Conservation (phyloP, 2,329 filamentous ascomycete genomes). For the Diaporthe aspalathi region DNA sequence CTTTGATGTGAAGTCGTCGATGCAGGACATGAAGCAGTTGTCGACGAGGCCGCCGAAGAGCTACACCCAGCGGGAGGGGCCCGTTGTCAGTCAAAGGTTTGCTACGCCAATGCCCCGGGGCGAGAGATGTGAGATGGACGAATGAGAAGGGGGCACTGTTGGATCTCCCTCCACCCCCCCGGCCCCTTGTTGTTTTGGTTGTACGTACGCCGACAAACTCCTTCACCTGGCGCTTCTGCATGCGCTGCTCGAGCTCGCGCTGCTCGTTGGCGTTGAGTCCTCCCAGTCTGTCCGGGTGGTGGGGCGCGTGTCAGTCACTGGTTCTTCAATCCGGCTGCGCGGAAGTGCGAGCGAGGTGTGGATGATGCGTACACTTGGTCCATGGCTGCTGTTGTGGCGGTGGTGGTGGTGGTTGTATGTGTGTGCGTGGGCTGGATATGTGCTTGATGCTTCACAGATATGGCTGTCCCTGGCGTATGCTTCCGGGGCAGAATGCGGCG, state of each 20-base stretch:
- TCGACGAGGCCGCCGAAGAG: conserved; percentile 77
- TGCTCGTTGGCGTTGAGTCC: conserved; percentile 82
- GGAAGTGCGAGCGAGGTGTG: background rate
- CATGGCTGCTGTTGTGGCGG: conserved; percentile 25
- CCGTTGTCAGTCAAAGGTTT: background rate
- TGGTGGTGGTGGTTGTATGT: too few relatives aligned
- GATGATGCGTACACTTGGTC: conserved; percentile 36
- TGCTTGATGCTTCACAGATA: conserved; percentile 6
- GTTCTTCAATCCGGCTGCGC: background rate
- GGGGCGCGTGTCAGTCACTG: conserved; percentile 25
- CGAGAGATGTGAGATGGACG: too few relatives aligned
- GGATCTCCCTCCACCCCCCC: background rate
- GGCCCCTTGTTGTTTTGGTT: conserved; percentile 6
- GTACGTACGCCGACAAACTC: conserved; percentile 93
- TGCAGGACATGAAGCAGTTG: conserved; percentile 95
- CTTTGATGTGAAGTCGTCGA: conserved; percentile 99
- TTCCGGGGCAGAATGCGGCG: background rate
- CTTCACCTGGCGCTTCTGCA: conserved; percentile 99
- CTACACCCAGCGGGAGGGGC: conserved; percentile 49
- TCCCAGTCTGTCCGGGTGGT: conserved; percentile 35
- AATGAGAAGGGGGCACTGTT: background rate
- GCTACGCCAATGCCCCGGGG: too few relatives aligned
- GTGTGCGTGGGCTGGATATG: background rate
- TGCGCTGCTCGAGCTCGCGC: conserved; percentile 91
- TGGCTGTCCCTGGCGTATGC: background rate